Evolutionary conservation across 108 stramenopile species (phyloP).

Genomic region (Pseudonitzschia delicatissima): DNA sequence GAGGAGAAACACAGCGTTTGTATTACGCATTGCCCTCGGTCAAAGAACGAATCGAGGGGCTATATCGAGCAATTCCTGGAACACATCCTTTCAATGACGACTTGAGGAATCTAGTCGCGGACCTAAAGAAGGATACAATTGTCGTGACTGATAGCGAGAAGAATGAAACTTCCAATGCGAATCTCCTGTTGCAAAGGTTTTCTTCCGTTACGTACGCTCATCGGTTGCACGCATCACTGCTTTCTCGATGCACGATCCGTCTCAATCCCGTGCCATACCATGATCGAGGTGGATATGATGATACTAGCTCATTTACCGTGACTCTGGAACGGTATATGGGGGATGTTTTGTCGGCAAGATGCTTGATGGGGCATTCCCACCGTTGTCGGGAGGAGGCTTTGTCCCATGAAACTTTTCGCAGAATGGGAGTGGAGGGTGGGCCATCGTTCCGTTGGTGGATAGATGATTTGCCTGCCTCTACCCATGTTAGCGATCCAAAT

Average conservation of each 20-base stretch:
- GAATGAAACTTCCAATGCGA: background rate
- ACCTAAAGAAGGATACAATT: conserved; percentile 2
- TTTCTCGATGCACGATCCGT: background rate
- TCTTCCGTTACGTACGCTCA: conserved; percentile 15
- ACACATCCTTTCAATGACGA: conserved; percentile 24
- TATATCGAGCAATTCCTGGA: conserved; percentile 17
- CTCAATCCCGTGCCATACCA: conserved; percentile 3
- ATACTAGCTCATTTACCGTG: conserved; percentile 8
- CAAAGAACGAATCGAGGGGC: conserved; percentile 19
- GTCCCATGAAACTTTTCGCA: too few relatives aligned
- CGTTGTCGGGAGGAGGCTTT: too few relatives aligned
- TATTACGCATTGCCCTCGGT: conserved; percentile 21
- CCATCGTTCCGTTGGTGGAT: conserved; percentile 7
- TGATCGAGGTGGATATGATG: background rate
- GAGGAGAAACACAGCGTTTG: background rate
- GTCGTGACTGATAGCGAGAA: background rate
- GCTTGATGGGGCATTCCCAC: conserved; percentile 31
- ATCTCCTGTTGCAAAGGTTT: background rate
- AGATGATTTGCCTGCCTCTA: background rate
- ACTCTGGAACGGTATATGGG: conserved; percentile 38
- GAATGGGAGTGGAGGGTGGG: conserved; percentile 33
- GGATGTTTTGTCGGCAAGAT: conserved; percentile 35
- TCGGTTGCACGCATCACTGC: conserved; percentile 14
- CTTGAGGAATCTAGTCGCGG: conserved; percentile 10
- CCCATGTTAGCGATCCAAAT: too few relatives aligned